Evolutionary conservation across 148 eudicot species (phyloP), one percentile per base, ranked within the genome.

Genomic region (Heliosperma pusillum): DNA sequence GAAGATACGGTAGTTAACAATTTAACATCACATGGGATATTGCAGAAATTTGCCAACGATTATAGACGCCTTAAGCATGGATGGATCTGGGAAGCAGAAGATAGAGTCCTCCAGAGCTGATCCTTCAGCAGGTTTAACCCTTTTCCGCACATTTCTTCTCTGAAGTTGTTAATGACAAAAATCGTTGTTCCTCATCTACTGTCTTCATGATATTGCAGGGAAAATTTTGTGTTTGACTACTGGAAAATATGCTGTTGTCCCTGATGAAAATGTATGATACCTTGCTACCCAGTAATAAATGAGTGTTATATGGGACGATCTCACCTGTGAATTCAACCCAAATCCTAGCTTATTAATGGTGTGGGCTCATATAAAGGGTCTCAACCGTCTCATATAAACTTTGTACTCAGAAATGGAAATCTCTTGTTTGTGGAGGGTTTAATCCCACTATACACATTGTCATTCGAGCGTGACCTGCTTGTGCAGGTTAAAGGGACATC

Each of bases 161-260:
- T 4, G 24, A 50, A 11, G 10, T 0, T 8, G 26, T 60, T 11
- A 26, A 36, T 24, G 5, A 16, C n/a, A 36, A 36, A 36, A 36
- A 36, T 36, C 42, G 7, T 40, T 21, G 20, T n/a, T 40, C 56
- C 30, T 40, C 25, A 26, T 45, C 22, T 66, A 69, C 44, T 10
- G 4, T 67, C 67, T 78, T 33, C 45, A 13, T 40, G 42, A 5
- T 77, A 42, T 53, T 30, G 68, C 87, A 89, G 96, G 87, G 77
- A 91, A 86, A 83, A 72, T 56, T 21, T 79, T 79, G 84, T 83
- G 79, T 68, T 89, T 87, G 30, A 86, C 86, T 20, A 79, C 86
- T 17, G 86, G 85, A 61, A 89, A 91, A 87, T 91, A 91, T 78
- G 97, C 97, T 7, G 86, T 91, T 55, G 93, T 91, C 33, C 97